Evolutionary conservation across 306 rosid genomes (phyloP).

Genomic region (Rubus idaeus): DNA sequence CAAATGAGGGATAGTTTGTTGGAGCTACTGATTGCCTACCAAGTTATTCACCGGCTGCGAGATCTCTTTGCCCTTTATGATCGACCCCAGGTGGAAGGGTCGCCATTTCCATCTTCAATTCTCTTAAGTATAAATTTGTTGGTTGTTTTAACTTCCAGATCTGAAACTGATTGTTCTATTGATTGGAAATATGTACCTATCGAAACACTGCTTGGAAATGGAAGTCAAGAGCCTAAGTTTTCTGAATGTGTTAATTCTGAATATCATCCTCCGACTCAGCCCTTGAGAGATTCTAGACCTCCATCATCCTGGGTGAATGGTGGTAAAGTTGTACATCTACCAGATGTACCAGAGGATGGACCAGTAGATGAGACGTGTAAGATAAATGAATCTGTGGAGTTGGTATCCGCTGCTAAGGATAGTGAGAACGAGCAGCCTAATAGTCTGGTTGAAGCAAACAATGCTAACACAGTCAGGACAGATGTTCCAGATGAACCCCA

Average conservation of each 20-base stretch:
- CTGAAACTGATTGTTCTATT: slow-evolving; percentile 56
- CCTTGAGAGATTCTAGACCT: slow-evolving; percentile 42
- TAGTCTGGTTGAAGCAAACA: slow-evolving; percentile 38
- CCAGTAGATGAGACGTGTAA: slow-evolving; percentile 51
- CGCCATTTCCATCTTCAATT: slow-evolving; percentile 81
- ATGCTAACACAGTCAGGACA: slow-evolving; percentile 28
- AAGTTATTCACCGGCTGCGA: slow-evolving; percentile 85
- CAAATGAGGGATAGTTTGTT: slow-evolving; percentile 95
- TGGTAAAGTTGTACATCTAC: slow-evolving; percentile 48
- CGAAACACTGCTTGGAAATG: slow-evolving; percentile 40
- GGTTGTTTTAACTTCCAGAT: slow-evolving; percentile 80
- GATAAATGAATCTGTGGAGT: slow-evolving; percentile 38
- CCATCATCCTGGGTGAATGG: slow-evolving; percentile 41
- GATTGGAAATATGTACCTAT: slow-evolving; percentile 60
- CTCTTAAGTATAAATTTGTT: slow-evolving; percentile 73
- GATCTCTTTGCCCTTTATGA: slow-evolving; percentile 98
- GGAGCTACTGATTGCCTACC: slow-evolving; percentile 82
- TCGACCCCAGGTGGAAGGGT: slow-evolving; percentile 98
- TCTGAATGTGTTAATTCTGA: slow-evolving; percentile 44
- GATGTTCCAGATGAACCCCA: slow-evolving; percentile 43
- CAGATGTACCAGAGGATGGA: slow-evolving; percentile 79
- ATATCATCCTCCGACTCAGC: slow-evolving; percentile 17
- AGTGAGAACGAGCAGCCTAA: slow-evolving; percentile 45
- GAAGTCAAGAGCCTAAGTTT: slow-evolving; percentile 43
- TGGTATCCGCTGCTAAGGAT: slow-evolving; percentile 35